Evolutionary conservation across 371 early-diverging fungal genomes (phyloP).

Genomic region (Actinomortierella wolfii): DNA sequence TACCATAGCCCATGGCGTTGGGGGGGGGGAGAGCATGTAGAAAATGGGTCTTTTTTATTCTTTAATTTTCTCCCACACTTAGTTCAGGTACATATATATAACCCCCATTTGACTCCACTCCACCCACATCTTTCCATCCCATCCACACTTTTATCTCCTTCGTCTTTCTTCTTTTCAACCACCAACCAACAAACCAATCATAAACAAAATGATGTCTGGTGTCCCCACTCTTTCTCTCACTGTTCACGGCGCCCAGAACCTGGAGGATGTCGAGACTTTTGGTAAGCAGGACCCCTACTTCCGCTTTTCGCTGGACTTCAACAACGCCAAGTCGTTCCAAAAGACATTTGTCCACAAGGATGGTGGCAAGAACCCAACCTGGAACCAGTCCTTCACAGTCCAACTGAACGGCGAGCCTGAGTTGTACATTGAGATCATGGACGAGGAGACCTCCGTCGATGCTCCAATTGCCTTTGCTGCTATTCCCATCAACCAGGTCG

Average conservation of each 20-base stretch:
- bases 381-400: conserved; percentile 61
- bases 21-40: no score
- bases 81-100: no score
- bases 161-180: neutral
- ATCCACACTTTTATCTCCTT: no score
- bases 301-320: conserved; percentile 54
- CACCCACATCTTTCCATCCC: no score
- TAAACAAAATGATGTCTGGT: conserved; percentile 17
- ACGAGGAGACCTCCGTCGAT: conserved; percentile 53
- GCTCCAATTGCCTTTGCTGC: conserved; percentile 65
- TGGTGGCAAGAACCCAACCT: conserved; percentile 55
- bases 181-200: conserved; percentile 15
- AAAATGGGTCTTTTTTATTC: no score
- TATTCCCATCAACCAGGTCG: conserved; percentile 61
- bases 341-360: conserved; percentile 62
- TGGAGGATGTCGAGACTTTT: conserved; percentile 49
- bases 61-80: no score
- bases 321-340: conserved; percentile 53
- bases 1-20: no score
- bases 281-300: conserved; percentile 67
- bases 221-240: conserved; percentile 46
- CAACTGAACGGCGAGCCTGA: conserved; percentile 54
- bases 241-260: conserved; percentile 50
- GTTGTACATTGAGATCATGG: conserved; percentile 61
- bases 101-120: no score